Evolutionary conservation across 768 basidiomycete species (phyloP).

Genomic region (Russula brevipes): DNA sequence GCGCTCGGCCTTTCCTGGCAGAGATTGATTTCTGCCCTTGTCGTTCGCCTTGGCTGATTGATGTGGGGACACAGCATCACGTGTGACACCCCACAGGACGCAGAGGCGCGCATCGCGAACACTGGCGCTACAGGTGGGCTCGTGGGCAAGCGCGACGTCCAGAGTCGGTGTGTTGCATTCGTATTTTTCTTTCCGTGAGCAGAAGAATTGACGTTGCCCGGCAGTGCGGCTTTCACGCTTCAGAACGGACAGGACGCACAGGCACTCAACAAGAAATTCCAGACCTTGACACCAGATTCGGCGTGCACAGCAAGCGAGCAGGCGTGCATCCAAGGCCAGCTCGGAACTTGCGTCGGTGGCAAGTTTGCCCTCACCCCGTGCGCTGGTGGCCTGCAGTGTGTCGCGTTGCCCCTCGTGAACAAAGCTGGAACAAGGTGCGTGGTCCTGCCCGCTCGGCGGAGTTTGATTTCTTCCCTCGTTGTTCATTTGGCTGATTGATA

Average conservation of each 20-base stretch:
- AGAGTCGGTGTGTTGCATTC: too few species aligned
- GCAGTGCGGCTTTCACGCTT: constrained; percentile 24
- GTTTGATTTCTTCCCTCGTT: too few species aligned
- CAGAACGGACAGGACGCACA: constrained; percentile 29
- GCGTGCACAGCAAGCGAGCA: constrained; percentile 34
- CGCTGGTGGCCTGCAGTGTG: constrained; percentile 19
- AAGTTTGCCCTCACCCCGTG: constrained; percentile 25
- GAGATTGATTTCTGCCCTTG: too few species aligned
- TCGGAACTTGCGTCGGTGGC: constrained; percentile 27
- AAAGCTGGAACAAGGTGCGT: constrained; percentile 31
- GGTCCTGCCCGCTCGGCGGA: too few species aligned
- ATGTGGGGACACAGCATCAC: constrained; percentile 24
- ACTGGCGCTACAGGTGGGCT: constrained; percentile 31
- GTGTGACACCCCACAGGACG: constrained; percentile 29
- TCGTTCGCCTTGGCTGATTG: too few species aligned
- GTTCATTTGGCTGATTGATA: neutral
- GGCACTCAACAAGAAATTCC: constrained; percentile 27
- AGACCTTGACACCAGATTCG: constrained; percentile 27
- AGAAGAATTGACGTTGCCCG: constrained; percentile 4
- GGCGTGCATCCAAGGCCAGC: constrained; percentile 16
- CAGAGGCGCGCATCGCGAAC: constrained; percentile 24
- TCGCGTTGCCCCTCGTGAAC: constrained; percentile 33
- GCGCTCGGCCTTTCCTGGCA: neutral
- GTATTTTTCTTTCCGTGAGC: constrained; percentile 3
- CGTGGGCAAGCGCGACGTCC: constrained; percentile 11